Evolutionary conservation across 805 yeast genomes (phyloP).

Genomic region (Candida hungchunana): DNA sequence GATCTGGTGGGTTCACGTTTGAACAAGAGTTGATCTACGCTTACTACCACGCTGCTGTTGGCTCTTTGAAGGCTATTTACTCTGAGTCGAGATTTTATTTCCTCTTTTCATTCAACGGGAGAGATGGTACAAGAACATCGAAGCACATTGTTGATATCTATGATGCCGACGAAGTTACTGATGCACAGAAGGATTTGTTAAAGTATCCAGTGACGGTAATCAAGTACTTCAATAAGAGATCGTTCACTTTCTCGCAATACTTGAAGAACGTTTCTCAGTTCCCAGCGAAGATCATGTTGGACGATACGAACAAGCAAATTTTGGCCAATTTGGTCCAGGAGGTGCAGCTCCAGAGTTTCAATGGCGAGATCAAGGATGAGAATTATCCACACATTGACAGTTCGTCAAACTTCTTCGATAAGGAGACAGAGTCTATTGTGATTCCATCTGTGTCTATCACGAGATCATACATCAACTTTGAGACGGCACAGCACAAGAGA

Average conservation of each 20-base stretch:
- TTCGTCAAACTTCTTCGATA: conserved; percentile 20
- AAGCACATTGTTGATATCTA: conserved; percentile 12
- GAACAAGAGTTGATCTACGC: conserved; percentile 26
- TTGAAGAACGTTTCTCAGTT: conserved; percentile 22
- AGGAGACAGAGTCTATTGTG: conserved; percentile 22
- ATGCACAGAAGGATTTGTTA: conserved; percentile 15
- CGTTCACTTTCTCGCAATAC: conserved; percentile 17
- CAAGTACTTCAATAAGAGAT: conserved; percentile 28
- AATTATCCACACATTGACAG: conserved; percentile 25
- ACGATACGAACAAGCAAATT: conserved; percentile 24
- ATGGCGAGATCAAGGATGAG: conserved; percentile 17
- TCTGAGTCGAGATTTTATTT: conserved; percentile 34
- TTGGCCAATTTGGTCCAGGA: conserved; percentile 25
- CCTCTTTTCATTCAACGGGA: conserved; percentile 32
- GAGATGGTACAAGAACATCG: conserved; percentile 29
- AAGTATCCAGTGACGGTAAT: conserved; percentile 28
- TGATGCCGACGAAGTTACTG: conserved; percentile 6
- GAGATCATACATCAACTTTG: conserved; percentile 20
- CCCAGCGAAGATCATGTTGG: conserved; percentile 27
- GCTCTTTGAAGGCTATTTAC: conserved; percentile 32
- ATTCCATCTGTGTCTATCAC: conserved; percentile 25
- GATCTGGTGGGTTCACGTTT: conserved; percentile 4
- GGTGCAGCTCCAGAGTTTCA: conserved; percentile 26
- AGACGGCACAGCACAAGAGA: conserved; percentile 22
- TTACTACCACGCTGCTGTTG: conserved; percentile 32